These are phyloP conservation scores for Nitzschia palea DNA, from an alignment of 108 stramenopile species.

Conservation along the genomic window DNA sequence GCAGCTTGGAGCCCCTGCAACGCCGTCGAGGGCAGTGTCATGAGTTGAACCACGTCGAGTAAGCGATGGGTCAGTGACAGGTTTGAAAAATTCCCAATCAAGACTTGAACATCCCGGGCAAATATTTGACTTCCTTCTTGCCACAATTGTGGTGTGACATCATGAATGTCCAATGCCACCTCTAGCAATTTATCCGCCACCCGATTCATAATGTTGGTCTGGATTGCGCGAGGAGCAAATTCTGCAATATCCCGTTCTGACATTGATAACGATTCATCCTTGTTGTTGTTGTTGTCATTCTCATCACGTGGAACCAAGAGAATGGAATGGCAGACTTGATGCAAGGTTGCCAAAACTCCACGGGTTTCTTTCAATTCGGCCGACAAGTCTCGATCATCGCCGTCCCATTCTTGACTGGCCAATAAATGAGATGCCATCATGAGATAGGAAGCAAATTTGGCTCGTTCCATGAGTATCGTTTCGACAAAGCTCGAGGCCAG, in stretches of 20 bases:
- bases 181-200: slow-evolving; percentile 67
- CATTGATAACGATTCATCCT: neutral
- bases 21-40: slow-evolving; percentile 40
- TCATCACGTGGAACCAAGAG: neutral
- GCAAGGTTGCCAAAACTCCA: slow-evolving; percentile 26
- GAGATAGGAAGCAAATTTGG: slow-evolving; percentile 71
- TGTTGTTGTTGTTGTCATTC: neutral
- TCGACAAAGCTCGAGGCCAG: slow-evolving; percentile 64
- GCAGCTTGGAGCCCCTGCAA: slow-evolving; percentile 43
- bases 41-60: slow-evolving; percentile 44
- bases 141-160: slow-evolving; percentile 60
- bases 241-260: slow-evolving; percentile 2
- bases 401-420: slow-evolving; percentile 29
- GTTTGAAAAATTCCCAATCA: slow-evolving; percentile 27
- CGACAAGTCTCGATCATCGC: slow-evolving; percentile 32
- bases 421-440: slow-evolving; percentile 69
- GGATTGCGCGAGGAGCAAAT: slow-evolving; percentile 30
- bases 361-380: slow-evolving; percentile 61
- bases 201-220: slow-evolving; percentile 26
- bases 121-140: slow-evolving; percentile 45
- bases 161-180: slow-evolving; percentile 70
- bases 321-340: slow-evolving; percentile 23
- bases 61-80: slow-evolving; percentile 44
- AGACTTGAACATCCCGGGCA: slow-evolving; percentile 35
- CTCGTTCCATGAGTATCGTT: slow-evolving; percentile 68